Percentiles rank a stretch among this genome's conserved stretches.
Evolutionary conservation across 108 stramenopile genomes (phyloP).

Genomic region (Fragilariopsis cylindrus): DNA sequence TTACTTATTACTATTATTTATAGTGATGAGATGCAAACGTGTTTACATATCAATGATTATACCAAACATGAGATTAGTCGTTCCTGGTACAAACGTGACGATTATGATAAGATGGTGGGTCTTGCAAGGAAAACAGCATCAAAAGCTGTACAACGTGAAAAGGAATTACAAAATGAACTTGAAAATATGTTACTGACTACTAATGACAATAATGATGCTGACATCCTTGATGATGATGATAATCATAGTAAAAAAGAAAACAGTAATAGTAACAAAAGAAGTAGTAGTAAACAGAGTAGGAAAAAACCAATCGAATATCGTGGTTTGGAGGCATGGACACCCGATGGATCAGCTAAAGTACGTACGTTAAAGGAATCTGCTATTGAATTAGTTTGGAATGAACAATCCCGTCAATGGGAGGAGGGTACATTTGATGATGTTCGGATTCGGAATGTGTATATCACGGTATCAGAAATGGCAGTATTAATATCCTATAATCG

Average conservation of each 20-base stretch:
- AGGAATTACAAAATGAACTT: slow-evolving; percentile 18
- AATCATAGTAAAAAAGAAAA: neutral
- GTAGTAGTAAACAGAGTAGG: neutral
- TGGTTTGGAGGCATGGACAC: slow-evolving; percentile 41
- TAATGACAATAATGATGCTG: neutral
- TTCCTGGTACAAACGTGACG: slow-evolving; percentile 38
- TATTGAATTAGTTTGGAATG: slow-evolving; percentile 42
- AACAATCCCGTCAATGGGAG: slow-evolving; percentile 44
- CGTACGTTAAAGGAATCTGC: slow-evolving; percentile 32
- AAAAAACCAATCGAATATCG: slow-evolving; percentile 40
- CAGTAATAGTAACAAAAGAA: neutral
- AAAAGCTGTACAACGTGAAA: slow-evolving; percentile 27
- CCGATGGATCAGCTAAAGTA: slow-evolving; percentile 32
- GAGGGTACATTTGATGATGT: slow-evolving; percentile 27
- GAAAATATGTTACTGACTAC: neutral
- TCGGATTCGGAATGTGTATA: slow-evolving; percentile 29
- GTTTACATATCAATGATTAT: slow-evolving; percentile 41
- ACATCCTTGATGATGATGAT: neutral
- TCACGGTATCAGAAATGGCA: slow-evolving; percentile 17
- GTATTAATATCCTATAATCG: slow-evolving; percentile 23
- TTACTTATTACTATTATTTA: neutral
- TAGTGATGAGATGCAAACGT: slow-evolving; percentile 37
- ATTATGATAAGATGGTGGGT: slow-evolving; percentile 41
- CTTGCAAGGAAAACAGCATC: slow-evolving; percentile 35
- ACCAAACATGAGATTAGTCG: slow-evolving; percentile 33